Evolutionary conservation across 495 filamentous ascomycete species (phyloP).

Genomic region (Penicillium chermesinum): DNA sequence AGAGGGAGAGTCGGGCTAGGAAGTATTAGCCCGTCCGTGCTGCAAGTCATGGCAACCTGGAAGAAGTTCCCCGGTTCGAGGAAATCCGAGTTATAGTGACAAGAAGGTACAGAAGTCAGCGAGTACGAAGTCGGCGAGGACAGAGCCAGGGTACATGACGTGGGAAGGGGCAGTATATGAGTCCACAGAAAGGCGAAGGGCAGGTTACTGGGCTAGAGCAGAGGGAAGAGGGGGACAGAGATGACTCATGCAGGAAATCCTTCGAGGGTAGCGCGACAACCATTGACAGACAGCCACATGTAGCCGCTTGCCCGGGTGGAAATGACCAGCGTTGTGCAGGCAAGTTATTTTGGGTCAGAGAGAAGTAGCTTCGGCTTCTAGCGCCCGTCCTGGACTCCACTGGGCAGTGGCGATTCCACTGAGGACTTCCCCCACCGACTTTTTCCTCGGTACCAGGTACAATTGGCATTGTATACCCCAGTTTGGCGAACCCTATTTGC

Average conservation of each 20-base stretch:
- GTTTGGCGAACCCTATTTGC: too few species aligned
- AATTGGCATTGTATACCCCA: slow-evolving; percentile 14
- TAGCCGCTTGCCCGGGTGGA: too few species aligned
- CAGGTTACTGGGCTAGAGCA: not conserved
- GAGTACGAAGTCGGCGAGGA: too few species aligned
- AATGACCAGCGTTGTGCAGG: not conserved
- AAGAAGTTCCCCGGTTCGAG: slow-evolving; percentile 4
- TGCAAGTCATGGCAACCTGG: slow-evolving; percentile 21
- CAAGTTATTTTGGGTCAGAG: not conserved
- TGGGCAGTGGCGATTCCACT: slow-evolving; percentile 13
- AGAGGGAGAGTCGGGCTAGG: slow-evolving; percentile 3
- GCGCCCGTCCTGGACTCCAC: slow-evolving; percentile 2
- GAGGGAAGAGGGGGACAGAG: too few species aligned
- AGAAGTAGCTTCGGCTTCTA: slow-evolving; percentile 1
- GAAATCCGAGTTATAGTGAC: not conserved
- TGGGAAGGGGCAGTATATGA: too few species aligned
- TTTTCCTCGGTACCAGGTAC: slow-evolving; percentile 19
- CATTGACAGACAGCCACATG: slow-evolving; percentile 21
- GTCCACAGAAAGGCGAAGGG: not conserved
- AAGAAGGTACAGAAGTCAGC: too few species aligned
- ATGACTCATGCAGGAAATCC: slow-evolving; percentile 13
- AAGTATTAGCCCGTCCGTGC: slow-evolving; percentile 17
- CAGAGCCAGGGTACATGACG: too few species aligned
- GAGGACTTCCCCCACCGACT: slow-evolving; percentile 24
- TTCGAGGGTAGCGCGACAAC: too few species aligned